Base-by-base conservation (phyloP, 371 early-diverging fungal genomes). In the Blastocladiella emersonii region DNA sequence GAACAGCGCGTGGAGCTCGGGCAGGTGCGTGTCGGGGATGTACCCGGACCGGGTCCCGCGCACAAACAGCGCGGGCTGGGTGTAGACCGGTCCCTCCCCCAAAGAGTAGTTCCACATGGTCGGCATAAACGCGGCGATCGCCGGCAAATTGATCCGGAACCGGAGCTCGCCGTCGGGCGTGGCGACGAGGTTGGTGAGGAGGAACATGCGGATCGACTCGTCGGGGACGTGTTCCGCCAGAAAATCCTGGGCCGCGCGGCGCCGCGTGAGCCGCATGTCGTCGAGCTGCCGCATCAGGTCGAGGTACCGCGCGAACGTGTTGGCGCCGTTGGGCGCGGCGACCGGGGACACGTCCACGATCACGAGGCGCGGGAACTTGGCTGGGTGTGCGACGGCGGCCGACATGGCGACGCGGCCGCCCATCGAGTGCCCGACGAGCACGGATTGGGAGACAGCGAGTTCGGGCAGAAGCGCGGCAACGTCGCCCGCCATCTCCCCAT, bases 361-460 rank as follows among this genome's bases (percentile, higher is more conserved):
- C 19, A 92, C 71, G 15, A 93, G 72, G 57, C 82, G 84, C 19
- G 82, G 13, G 32, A 30, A 25, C 53, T 12, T 10, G 21, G 27
- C 53, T 10, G 53, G 53, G 15, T 51, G 53, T 10, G 53, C 55
- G 30, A 93, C 68, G 0, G 92, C 90, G 21, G 87, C 66, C 23
- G 75, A 73, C 94, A 95, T 95, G 2, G 86, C 90, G 1, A 85
- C 88, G 64, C 92, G 91, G 43, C 19, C 36, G 34, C 23, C 57
- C 72, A 94, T 92, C 17, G 93, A 93, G 67, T 95, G 96, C 2
- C 96, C 96, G 44, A 94, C 66, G n/a, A 94, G 63, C 32, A 85
- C 69, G 0, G 85, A 78, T 0, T 67, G 62, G 0, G 74, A 67
- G 19, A 87, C 57, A 0, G 71, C 60, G 37, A 88, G 83, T 35